Conservation (phyloP, 441 rosid species). For the Jatropha multifida region DNA sequence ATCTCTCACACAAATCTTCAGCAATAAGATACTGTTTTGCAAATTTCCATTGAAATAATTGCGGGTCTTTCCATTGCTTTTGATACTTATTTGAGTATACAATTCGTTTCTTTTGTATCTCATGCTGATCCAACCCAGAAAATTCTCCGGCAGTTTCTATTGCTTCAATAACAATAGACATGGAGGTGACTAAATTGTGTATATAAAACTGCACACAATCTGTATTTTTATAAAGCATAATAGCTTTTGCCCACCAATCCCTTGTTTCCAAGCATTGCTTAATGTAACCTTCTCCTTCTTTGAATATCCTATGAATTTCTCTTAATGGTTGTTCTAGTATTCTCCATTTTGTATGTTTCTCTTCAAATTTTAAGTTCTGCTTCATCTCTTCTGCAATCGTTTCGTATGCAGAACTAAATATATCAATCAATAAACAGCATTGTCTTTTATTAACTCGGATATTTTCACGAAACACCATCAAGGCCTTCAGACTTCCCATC, state of each 20-base stretch:
- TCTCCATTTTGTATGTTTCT: constrained; percentile 75
- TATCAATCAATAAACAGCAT: constrained; percentile 64
- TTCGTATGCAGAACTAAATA: constrained; percentile 54
- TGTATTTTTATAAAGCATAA: constrained; percentile 66
- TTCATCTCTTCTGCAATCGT: constrained; percentile 71
- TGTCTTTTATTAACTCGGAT: constrained; percentile 78
- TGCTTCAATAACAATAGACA: constrained; percentile 70
- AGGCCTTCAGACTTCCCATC: constrained; percentile 74
- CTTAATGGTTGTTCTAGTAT: constrained; percentile 74
- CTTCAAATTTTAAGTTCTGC: constrained; percentile 71
- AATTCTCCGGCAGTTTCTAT: constrained; percentile 82
- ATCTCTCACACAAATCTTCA: constrained; percentile 47
- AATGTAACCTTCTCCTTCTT: constrained; percentile 81
- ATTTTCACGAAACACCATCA: constrained; percentile 72
- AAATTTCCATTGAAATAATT: constrained; percentile 67
- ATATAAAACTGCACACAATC: constrained; percentile 78
- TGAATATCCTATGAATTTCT: constrained; percentile 72
- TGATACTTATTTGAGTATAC: constrained; percentile 59
- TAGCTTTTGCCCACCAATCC: constrained; percentile 80
- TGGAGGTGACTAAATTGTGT: constrained; percentile 67
- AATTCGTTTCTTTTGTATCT: constrained; percentile 69
- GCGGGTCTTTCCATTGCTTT: constrained; percentile 76
- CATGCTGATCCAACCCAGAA: constrained; percentile 62
- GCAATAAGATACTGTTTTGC: constrained; percentile 75
- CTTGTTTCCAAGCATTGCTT: constrained; percentile 66